These are phyloP conservation scores for Halophytophthora polymorphica DNA, from an alignment of 352 stramenopile species.

Conservation along the genomic window DNA sequence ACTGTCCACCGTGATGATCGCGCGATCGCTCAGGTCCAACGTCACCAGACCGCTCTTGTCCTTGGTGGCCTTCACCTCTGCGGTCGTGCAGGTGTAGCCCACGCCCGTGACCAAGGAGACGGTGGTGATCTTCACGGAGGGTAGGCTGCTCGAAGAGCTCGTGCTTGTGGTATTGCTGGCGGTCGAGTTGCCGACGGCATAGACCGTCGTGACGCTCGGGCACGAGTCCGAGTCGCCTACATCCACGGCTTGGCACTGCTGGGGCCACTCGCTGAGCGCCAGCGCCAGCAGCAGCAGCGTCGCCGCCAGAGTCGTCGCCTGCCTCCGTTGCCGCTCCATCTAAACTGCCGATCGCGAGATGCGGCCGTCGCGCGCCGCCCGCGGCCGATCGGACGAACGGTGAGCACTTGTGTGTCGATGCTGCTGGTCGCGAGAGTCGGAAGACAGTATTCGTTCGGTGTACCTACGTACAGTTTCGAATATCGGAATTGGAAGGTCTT, in stretches of 20 bases:
- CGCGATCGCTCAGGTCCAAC: conserved; percentile 19
- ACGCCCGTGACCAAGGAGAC: conserved; percentile 8
- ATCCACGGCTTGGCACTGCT: conserved; percentile 14
- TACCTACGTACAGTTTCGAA: no score
- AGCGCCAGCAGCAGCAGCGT: conserved; percentile 4
- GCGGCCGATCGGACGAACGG: not conserved
- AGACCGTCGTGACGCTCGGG: conserved; percentile 26
- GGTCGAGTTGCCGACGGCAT: conserved; percentile 2
- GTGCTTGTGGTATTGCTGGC: not conserved
- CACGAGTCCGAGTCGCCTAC: conserved; percentile 30
- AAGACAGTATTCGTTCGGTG: not conserved
- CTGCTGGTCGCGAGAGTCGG: not conserved
- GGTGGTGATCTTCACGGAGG: not conserved
- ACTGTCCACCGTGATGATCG: conserved; percentile 22
- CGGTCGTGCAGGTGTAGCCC: conserved; percentile 16
- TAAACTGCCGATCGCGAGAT: not conserved
- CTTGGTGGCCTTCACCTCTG: conserved; percentile 12
- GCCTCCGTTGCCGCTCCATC: conserved; percentile 1
- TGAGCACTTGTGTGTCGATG: not conserved
- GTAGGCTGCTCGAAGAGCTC: not conserved
- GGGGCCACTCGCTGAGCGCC: conserved; percentile 2
- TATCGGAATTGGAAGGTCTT: no score
- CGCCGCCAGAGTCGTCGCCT: conserved; percentile 4
- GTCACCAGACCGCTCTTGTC: conserved; percentile 2
- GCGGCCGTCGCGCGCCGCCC: no score